Evolutionary conservation across 2,329 filamentous ascomycete genomes (phyloP).

Genomic region (Diatrype stigma): DNA sequence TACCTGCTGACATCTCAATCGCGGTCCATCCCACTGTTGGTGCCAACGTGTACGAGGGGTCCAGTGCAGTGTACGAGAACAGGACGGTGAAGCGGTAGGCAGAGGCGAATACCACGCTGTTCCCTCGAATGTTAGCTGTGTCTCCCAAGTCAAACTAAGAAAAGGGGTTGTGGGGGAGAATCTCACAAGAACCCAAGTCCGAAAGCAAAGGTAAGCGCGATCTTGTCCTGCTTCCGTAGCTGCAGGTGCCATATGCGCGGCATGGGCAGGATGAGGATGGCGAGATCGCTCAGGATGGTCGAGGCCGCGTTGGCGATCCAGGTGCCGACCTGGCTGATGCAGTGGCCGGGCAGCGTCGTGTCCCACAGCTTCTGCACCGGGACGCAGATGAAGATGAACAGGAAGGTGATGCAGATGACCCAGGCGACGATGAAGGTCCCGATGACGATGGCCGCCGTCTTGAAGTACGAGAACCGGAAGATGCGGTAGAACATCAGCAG

Average conservation of each 20-base stretch:
- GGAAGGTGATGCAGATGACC: constrained; percentile 43
- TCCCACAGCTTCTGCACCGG: constrained; percentile 48
- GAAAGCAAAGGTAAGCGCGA: constrained; percentile 41
- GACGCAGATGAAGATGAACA: constrained; percentile 49
- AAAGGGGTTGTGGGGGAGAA: not conserved
- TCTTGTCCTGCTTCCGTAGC: constrained; percentile 36
- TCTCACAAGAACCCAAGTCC: constrained; percentile 40
- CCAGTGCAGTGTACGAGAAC: constrained; percentile 36
- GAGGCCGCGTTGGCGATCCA: constrained; percentile 47
- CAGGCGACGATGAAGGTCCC: constrained; percentile 41
- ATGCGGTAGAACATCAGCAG: constrained; percentile 51
- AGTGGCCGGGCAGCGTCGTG: constrained; percentile 37
- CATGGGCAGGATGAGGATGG: constrained; percentile 41
- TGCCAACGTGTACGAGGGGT: constrained; percentile 44
- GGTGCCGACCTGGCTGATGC: constrained; percentile 45
- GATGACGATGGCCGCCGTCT: constrained; percentile 36
- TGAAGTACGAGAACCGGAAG: constrained; percentile 41
- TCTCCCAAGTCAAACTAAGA: not conserved
- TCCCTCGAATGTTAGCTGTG: not conserved
- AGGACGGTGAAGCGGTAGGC: constrained; percentile 44
- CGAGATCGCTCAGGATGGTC: constrained; percentile 42
- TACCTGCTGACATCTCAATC: constrained; percentile 46
- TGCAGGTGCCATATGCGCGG: constrained; percentile 43
- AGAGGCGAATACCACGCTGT: constrained; percentile 43
- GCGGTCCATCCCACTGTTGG: constrained; percentile 43